These are phyloP conservation scores for Odonthalia washingtoniensis DNA, from an alignment of 31 red algal genomes.

Conservation along the genomic window DNA sequence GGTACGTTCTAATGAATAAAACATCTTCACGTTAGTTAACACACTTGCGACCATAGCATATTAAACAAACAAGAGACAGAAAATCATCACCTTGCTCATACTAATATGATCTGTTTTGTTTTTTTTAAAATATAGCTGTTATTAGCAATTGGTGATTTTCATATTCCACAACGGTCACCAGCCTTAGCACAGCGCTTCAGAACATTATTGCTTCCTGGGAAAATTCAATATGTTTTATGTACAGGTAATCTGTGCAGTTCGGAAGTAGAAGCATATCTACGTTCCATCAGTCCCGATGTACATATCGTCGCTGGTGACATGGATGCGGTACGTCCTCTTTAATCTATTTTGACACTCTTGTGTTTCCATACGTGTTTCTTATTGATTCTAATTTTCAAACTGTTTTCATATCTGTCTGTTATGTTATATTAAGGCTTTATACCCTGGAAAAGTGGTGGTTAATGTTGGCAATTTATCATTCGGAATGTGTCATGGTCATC, in stretches of 20 bases:
- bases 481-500: constrained; percentile 79
- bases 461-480: constrained; percentile 75
- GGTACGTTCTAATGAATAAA: too few species aligned
- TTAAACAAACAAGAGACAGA: too few species aligned
- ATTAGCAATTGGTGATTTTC: constrained; percentile 84
- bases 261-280: constrained; percentile 78
- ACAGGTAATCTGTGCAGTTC: constrained; percentile 73
- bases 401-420: background rate
- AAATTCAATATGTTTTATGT: constrained; percentile 80
- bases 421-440: constrained; percentile 33
- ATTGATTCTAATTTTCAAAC: constrained; percentile 9
- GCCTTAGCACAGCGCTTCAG: constrained; percentile 61
- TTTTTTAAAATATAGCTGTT: constrained; percentile 55
- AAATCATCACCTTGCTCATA: too few species aligned
- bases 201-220: constrained; percentile 66
- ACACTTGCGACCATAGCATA: too few species aligned
- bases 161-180: constrained; percentile 75
- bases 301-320: constrained; percentile 78
- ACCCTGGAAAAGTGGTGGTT: constrained; percentile 65
- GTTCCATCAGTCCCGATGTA: constrained; percentile 75
- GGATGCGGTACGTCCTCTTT: constrained; percentile 68
- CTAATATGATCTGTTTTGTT: too few species aligned
- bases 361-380: too few species aligned
- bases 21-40: too few species aligned
- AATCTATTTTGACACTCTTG: background rate